Evolutionary conservation across 352 stramenopile genomes (phyloP), one percentile per base, ranked within the genome.

Genomic region (Pythium guiyangense): DNA sequence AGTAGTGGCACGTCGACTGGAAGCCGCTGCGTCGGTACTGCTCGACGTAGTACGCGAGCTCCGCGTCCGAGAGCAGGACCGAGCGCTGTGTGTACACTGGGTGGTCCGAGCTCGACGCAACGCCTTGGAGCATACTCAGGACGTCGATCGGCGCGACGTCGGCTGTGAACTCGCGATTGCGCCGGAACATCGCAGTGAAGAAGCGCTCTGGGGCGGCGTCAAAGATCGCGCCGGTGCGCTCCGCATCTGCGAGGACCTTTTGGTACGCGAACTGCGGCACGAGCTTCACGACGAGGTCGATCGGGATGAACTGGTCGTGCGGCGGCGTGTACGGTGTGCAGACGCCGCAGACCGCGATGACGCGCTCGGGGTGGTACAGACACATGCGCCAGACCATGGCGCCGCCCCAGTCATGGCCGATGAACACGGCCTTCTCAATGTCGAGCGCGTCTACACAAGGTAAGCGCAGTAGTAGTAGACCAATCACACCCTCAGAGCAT

Each of bases 331-430:
- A 90, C 17, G 82, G 78, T 29, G 82, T 92, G 66, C 78, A 89
- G n/a, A 92, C 58, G 18, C 77, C 70, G 20, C 66, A 72, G 0
- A 86, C 73, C 0, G 73, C 78, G 29, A 82, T 40, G 31, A 89
- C 75, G 6, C 81, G 78, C 20, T 73, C n/a, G 15, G 78, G 74
- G 51, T 88, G 72, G 64, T 84, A 87, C 9, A 86, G 68, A 17
- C 70, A 85, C 70, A 92, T 86, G 59, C 71, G 76, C 74, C 75
- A 92, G 35, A 85, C 77, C 55, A 80, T 71, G 15, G 63, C 62
- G 20, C 78, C 81, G 52, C 81, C 81, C 81, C 81, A 91, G 54
- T 91, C 78, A 57, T 91, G 81, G 42, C 81, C 81, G 47, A 87
- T 74, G 46, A 92, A 81, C 47, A 90, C 79, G 15, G 75, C 77